A percentile compares a stretch with the other conserved stretches of the same genome.
Evolutionary conservation across 2,329 filamentous ascomycete species (phyloP).

Genomic region (Arachnopeziza araneosa): DNA sequence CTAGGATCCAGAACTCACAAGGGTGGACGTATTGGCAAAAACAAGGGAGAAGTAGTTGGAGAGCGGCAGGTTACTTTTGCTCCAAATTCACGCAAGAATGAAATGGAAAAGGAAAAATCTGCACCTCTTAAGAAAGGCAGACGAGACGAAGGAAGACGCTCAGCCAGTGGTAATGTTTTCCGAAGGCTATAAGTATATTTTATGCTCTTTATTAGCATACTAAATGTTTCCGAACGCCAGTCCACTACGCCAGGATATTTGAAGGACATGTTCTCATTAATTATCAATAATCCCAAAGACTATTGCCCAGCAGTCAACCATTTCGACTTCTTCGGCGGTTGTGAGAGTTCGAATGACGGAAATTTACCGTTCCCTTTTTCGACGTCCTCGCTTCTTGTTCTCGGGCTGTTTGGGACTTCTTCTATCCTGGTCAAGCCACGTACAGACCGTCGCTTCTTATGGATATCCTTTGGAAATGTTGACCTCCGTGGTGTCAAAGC

Average conservation of each 20-base stretch:
- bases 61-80: conserved; percentile 70
- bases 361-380: conserved; percentile 46
- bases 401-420: conserved; percentile 55
- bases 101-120: conserved; percentile 36
- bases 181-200: conserved; percentile 49
- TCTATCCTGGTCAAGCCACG: conserved; percentile 43
- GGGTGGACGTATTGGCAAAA: conserved; percentile 41
- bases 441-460: conserved; percentile 39
- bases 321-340: conserved; percentile 28
- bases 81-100: conserved; percentile 51
- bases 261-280: background rate
- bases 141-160: conserved; percentile 48
- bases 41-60: conserved; percentile 47
- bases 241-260: background rate
- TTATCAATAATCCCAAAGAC: background rate
- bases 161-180: conserved; percentile 72
- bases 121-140: conserved; percentile 21
- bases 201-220: background rate
- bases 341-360: conserved; percentile 27
- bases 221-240: background rate
- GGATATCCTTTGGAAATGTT: conserved; percentile 53
- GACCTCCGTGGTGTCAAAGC: conserved; percentile 56
- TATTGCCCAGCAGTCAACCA: conserved; percentile 21
- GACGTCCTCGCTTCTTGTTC: conserved; percentile 48
- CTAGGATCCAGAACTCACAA: conserved; percentile 52